These are phyloP conservation scores for Podaxis sp. DNA, from an alignment of 768 basidiomycete species.

Conservation along the genomic window DNA sequence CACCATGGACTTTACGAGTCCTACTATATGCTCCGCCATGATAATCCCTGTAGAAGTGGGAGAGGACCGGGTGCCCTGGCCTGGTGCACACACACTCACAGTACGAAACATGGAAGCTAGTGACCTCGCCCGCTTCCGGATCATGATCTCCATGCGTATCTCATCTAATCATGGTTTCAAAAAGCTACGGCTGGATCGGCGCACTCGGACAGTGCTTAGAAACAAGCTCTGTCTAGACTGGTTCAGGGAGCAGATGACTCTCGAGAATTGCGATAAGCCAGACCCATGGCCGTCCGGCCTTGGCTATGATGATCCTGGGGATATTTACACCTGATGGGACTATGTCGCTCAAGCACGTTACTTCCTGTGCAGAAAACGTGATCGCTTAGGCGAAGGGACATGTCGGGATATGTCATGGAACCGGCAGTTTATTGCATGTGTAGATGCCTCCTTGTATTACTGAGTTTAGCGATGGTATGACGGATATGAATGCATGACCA, in stretches of 20 bases:
- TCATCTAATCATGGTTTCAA: constrained; percentile 3
- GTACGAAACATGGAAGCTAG: constrained; percentile 30
- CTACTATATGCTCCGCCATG: constrained; percentile 28
- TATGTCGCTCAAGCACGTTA: background rate
- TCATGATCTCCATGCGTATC: constrained; percentile 28
- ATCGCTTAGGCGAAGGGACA: background rate
- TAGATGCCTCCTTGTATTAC: background rate
- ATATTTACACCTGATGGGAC: constrained; percentile 20
- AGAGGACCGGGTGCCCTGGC: constrained; percentile 31
- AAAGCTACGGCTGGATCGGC: constrained; percentile 35
- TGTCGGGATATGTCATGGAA: background rate
- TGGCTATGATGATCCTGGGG: constrained; percentile 37
- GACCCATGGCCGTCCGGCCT: constrained; percentile 41
- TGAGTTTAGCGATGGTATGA: background rate
- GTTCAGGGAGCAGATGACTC: constrained; percentile 28
- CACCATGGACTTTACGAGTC: constrained; percentile 34
- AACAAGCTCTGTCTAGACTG: constrained; percentile 28
- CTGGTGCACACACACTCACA: constrained; percentile 31
- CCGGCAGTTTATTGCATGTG: background rate
- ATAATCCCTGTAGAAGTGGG: background rate
- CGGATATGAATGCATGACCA: background rate
- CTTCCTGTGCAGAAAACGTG: background rate
- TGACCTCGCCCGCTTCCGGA: constrained; percentile 32
- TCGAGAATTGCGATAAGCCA: constrained; percentile 28
- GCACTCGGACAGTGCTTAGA: constrained; percentile 35